Base-by-base conservation (phyloP, 805 yeast species). In the Pichia nakasei region DNA sequence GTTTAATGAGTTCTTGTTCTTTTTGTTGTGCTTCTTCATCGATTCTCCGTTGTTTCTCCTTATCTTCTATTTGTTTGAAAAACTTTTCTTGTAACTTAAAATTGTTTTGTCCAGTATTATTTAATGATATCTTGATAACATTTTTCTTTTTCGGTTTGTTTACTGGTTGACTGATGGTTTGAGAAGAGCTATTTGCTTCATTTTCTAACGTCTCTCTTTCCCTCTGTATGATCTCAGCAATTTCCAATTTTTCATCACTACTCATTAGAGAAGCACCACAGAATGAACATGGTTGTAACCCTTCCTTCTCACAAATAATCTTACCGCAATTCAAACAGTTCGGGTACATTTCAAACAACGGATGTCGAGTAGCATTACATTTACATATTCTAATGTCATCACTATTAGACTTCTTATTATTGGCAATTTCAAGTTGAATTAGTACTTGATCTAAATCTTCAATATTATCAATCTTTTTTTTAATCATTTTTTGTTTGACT, bases 311-410 rank as follows among this genome's bases (percentile, higher is more conserved):
- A 66, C 99, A 93, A 3, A 93, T 85, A 35, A 93, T 85, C 60
- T 88, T 85, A 11, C 99, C 99, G 60, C 99, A 93, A 47, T 83
- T 80, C 35, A 93, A 64, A 55, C 99, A 93, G 59, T 93, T 93
- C 1, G 98, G 97, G 2, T 94, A 93, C 50, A 83, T 73, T 45
- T 85, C 94, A 49, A 87, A 83, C 26, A 93, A 64, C 3, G 96
- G 95, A 57, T 93, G 98, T 47, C 84, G 68, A 0, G 83, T 75
- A 1, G 91, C 97, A 78, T 82, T 85, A 57, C 97, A 89, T 49
- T 82, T 76, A 58, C 97, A 89, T 5, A 48, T 57, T 43, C 54
- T 51, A 42, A 44, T 49, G 17, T 43, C 41, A 8, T 24, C 38
- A 24, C 22, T 19, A 36, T 52, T 46, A 5, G 22, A 32, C 2